Evolutionary conservation across 73 alveolate species (phyloP), one percentile per base, ranked within the genome.

Genomic region (Paramecium sexaurelia): DNA sequence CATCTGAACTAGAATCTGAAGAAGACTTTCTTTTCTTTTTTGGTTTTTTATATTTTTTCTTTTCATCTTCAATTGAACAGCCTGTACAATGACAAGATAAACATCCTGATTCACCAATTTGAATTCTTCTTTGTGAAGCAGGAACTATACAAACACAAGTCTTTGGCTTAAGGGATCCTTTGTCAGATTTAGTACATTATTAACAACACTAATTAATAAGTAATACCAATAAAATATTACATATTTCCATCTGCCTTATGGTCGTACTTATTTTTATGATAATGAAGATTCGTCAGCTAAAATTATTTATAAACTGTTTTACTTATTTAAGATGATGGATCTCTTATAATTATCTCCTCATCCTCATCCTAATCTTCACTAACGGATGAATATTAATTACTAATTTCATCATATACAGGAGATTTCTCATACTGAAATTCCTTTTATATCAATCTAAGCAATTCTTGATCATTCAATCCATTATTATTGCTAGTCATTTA

Each of bases 91-190:
- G 40, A 43, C 90, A 78, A 0, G 90, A 29, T 13, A 78, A 41
- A 43, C 90, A 78, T 20, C 90, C 90, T 24, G 10, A 20, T 43
- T 78, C 90, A n/a, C 90, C 90, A 19, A 78, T 78, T 78, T 40
- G 22, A 10, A 78, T 78, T 78, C 90, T 37, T 40, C 90, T 78
- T 15, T 78, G 19, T 10, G 90, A 41, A 11, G 90, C 90, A 29
- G 90, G 90, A 3, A 78, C 90, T 3, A 78, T 78, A 39, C 90
- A 78, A 78, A 78, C 90, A 43, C 90, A 78, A 32, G 90, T 78
- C 24, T 78, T 78, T 40, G 90, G 90, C 22, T 78, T 78, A 41
- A 39, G 1, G 13, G 90, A 78, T 17, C 90, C 90, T 78, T 78
- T 78, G 33, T 78, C 90, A 29, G 90, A 78, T 45, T 78, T 78